Conservation (phyloP, 2,329 filamentous ascomycete genomes). For the Erysiphe pulchra region DNA sequence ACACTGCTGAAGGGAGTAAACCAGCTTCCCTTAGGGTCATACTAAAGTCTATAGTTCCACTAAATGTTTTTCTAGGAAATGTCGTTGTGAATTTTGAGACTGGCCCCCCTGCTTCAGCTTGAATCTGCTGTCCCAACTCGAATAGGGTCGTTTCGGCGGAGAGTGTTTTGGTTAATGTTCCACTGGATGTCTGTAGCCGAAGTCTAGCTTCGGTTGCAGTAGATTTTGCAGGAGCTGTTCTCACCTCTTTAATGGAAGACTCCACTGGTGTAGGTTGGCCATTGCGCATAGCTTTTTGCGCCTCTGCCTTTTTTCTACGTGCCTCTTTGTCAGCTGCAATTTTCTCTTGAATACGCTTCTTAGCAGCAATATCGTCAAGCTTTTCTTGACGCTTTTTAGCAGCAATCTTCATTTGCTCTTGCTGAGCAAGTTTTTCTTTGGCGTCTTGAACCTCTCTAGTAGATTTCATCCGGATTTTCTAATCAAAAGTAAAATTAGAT, state of each 20-base stretch:
- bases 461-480: slow-evolving; percentile 57
- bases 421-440: slow-evolving; percentile 69
- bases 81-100: slow-evolving; percentile 62
- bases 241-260: slow-evolving; percentile 11
- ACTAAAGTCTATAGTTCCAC: slow-evolving; percentile 46
- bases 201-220: slow-evolving; percentile 45
- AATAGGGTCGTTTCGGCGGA: slow-evolving; percentile 79
- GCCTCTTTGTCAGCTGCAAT: slow-evolving; percentile 90
- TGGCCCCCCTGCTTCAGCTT: slow-evolving; percentile 44
- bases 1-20: slow-evolving; percentile 66
- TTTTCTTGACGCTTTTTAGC: slow-evolving; percentile 74
- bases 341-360: slow-evolving; percentile 72
- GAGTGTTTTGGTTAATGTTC: slow-evolving; percentile 67
- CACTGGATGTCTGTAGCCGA: slow-evolving; percentile 48
- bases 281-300: slow-evolving; percentile 64
- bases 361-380: slow-evolving; percentile 57
- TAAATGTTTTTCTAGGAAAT: slow-evolving; percentile 65
- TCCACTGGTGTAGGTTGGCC: slow-evolving; percentile 30
- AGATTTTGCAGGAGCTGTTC: slow-evolving; percentile 19
- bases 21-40: slow-evolving; percentile 85
- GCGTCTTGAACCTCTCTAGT: slow-evolving; percentile 71
- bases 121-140: slow-evolving; percentile 59
- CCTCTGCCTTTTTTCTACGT: slow-evolving; percentile 59
- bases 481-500: background rate
- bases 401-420: slow-evolving; percentile 81